Evolutionary conservation across 768 basidiomycete species (phyloP).

Genomic region (Tricholoma sp.): DNA sequence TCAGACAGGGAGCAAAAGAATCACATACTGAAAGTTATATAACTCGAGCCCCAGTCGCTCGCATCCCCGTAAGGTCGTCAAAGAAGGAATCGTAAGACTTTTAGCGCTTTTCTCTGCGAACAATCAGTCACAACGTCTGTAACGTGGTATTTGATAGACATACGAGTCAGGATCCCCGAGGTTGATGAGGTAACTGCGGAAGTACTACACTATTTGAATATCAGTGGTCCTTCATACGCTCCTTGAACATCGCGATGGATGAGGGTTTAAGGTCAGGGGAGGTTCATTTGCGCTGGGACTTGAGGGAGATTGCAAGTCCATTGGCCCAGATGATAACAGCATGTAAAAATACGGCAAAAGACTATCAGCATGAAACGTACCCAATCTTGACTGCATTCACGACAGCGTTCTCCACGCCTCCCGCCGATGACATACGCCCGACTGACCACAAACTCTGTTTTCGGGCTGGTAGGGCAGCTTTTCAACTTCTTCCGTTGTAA

Average conservation of each 20-base stretch:
- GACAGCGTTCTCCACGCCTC: constrained; percentile 73
- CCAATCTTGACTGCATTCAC: constrained; percentile 48
- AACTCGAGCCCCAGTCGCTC: constrained; percentile 66
- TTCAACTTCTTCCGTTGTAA: constrained; percentile 12
- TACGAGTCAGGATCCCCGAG: constrained; percentile 75
- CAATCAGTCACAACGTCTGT: neutral
- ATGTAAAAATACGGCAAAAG: neutral
- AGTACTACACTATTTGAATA: constrained; percentile 62
- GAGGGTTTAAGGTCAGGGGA: constrained; percentile 51
- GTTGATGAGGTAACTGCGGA: constrained; percentile 83
- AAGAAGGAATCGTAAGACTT: constrained; percentile 78
- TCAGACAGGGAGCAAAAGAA: neutral
- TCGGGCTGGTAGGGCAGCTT: constrained; percentile 24
- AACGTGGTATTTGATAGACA: constrained; percentile 19
- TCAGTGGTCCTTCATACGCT: constrained; percentile 51
- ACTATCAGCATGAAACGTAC: neutral
- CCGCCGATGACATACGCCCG: constrained; percentile 79
- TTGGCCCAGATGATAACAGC: constrained; percentile 48
- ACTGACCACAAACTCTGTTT: constrained; percentile 53
- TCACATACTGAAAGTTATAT: constrained; percentile 82
- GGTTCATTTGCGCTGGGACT: constrained; percentile 79
- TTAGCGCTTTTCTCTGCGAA: constrained; percentile 51
- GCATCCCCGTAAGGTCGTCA: constrained; percentile 75
- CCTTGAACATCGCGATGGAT: constrained; percentile 54
- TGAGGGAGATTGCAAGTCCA: constrained; percentile 79